These are phyloP conservation scores for Amyloporia xantha DNA, from an alignment of 768 basidiomycete species.

Conservation along the genomic window DNA sequence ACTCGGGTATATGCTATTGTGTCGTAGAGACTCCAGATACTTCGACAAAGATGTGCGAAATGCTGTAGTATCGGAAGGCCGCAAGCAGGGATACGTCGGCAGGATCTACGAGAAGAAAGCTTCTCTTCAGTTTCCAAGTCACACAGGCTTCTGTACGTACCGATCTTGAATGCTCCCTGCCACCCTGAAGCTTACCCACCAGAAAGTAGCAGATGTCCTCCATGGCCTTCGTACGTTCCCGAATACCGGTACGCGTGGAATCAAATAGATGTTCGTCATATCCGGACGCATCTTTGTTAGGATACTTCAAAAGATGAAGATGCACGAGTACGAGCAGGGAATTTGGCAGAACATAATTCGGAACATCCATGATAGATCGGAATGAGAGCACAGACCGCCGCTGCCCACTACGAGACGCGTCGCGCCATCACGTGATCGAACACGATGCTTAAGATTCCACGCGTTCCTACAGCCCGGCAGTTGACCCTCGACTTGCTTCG, in stretches of 20 bases:
- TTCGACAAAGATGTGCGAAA: constrained; percentile 47
- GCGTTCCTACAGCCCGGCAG: no score
- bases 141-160: constrained; percentile 12
- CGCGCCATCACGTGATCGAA: constrained; percentile 3
- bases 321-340: constrained; percentile 46
- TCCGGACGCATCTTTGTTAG: constrained; percentile 38
- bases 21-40: constrained; percentile 42
- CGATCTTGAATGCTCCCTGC: constrained; percentile 21
- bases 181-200: constrained; percentile 37
- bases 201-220: constrained; percentile 48
- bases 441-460: no score
- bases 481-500: no score
- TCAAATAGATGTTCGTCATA: constrained; percentile 47
- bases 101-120: constrained; percentile 29
- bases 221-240: constrained; percentile 44
- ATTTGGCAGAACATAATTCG: constrained; percentile 25
- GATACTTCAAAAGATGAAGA: constrained; percentile 47
- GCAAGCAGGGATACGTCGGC: constrained; percentile 43
- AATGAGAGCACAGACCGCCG: neutral
- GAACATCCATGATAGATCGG: neutral
- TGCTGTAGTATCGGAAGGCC: constrained; percentile 44
- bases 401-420: neutral
- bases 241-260: constrained; percentile 35
- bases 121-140: neutral
- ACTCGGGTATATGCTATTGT: constrained; percentile 29